phyloP scores from a whole-genome alignment of 805 yeast genomes.

The Metschnikowia shivogae region DNA sequence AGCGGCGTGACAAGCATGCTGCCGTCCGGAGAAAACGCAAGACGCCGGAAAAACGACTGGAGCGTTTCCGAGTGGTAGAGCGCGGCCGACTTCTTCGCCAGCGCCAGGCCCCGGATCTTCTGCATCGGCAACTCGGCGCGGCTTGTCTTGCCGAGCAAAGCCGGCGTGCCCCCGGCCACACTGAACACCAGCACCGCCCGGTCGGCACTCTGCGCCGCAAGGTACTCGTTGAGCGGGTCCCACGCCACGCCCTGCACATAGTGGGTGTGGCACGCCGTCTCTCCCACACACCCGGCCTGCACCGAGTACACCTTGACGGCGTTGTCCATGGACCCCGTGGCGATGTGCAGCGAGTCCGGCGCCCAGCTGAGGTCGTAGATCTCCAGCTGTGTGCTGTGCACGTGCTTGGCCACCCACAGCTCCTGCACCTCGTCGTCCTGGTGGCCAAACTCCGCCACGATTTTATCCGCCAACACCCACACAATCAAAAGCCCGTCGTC shows the following conservation, averaged over 20 bases:
- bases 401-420: conserved; percentile 64
- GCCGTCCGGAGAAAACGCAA: conserved; percentile 90
- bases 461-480: conserved; percentile 62
- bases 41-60: conserved; percentile 84
- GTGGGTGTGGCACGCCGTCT: conserved; percentile 72
- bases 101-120: background rate
- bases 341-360: conserved; percentile 69
- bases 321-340: conserved; percentile 93
- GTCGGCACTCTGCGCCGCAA: conserved; percentile 90
- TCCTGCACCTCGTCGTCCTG: conserved; percentile 58
- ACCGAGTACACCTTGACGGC: conserved; percentile 65
- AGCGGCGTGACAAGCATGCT: conserved; percentile 66
- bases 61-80: conserved; percentile 83
- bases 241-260: conserved; percentile 95
- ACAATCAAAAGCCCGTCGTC: conserved; percentile 88
- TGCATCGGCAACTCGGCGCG: conserved; percentile 51
- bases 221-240: conserved; percentile 79
- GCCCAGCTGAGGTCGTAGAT: conserved; percentile 93
- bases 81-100: background rate
- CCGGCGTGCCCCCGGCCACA: conserved; percentile 21
- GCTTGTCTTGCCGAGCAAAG: conserved; percentile 46
- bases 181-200: conserved; percentile 60
- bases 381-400: conserved; percentile 64
- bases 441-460: conserved; percentile 57
- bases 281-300: conserved; percentile 50